Percentiles rank a stretch among this genome's conserved stretches.
Conservation (phyloP, 352 stramenopile species). For the Phytophthora boehmeriae region DNA sequence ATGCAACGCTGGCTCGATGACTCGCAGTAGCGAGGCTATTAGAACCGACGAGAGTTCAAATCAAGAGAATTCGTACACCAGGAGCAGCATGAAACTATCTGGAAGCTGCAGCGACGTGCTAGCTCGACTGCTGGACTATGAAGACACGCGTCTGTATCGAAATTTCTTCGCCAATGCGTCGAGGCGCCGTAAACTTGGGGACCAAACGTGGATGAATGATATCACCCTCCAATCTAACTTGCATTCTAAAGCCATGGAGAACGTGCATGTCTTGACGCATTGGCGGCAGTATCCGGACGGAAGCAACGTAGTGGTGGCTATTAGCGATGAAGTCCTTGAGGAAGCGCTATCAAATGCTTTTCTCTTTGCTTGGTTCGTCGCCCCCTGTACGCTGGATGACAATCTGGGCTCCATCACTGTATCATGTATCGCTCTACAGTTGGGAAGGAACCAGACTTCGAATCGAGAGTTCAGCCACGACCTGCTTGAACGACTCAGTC, state of each 20-base stretch:
- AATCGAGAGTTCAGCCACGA: conserved; percentile 53
- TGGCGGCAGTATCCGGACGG: conserved; percentile 65
- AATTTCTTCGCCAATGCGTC: conserved; percentile 50
- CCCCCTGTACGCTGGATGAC: conserved; percentile 41
- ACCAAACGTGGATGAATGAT: conserved; percentile 59
- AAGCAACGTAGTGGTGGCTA: conserved; percentile 56
- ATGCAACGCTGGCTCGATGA: conserved; percentile 10
- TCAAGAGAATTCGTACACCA: conserved; percentile 49
- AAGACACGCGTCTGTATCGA: conserved; percentile 57
- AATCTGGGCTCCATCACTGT: conserved; percentile 46
- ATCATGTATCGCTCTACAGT: conserved; percentile 59
- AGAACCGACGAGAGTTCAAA: conserved; percentile 49
- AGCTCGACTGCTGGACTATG: conserved; percentile 49
- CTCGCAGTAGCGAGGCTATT: conserved; percentile 33
- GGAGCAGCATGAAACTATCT: conserved; percentile 55
- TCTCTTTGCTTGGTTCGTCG: conserved; percentile 67
- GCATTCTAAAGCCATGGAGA: conserved; percentile 6
- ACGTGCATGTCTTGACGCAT: conserved; percentile 48
- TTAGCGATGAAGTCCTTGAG: conserved; percentile 26
- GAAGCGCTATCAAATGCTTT: conserved; percentile 38
- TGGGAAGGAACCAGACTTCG: conserved; percentile 31
- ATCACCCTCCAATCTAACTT: conserved; percentile 46
- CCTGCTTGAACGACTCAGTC: conserved; percentile 52
- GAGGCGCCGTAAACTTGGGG: conserved; percentile 48
- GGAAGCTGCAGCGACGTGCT: conserved; percentile 45